Conservation (phyloP, 805 yeast genomes). For the Cyberlindnera veronae region DNA sequence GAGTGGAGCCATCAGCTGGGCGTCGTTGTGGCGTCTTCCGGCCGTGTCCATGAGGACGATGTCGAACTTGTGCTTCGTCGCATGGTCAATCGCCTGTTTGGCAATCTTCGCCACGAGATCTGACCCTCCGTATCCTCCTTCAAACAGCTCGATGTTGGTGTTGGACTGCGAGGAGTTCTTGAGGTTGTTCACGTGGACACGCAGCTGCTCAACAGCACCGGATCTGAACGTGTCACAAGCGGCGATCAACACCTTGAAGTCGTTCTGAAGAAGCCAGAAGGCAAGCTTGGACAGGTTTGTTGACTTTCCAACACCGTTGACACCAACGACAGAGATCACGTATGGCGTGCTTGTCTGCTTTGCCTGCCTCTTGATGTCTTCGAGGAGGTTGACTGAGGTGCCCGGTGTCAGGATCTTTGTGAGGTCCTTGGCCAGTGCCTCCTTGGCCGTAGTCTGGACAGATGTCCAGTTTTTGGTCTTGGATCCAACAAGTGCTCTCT, state of each 20-base stretch:
- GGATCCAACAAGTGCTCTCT: constrained; percentile 64
- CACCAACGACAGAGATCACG: constrained; percentile 97
- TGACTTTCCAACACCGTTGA: constrained; percentile 96
- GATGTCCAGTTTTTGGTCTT: constrained; percentile 73
- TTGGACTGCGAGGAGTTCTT: constrained; percentile 59
- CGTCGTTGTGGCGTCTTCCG: constrained; percentile 94
- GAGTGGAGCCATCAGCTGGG: constrained; percentile 90
- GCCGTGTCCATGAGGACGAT: constrained; percentile 95
- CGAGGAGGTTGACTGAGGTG: constrained; percentile 80
- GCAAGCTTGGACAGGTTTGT: constrained; percentile 93
- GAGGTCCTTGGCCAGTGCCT: constrained; percentile 54
- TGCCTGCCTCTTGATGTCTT: constrained; percentile 52
- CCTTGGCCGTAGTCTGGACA: constrained; percentile 67
- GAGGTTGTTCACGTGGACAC: constrained; percentile 87
- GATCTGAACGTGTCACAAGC: constrained; percentile 98
- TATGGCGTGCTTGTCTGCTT: too few relatives aligned
- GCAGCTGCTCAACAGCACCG: constrained; percentile 97
- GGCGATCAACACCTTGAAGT: constrained; percentile 80
- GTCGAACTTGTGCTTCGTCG: constrained; percentile 65
- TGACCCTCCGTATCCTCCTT: constrained; percentile 97
- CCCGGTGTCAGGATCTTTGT: constrained; percentile 86
- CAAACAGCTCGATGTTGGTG: constrained; percentile 62
- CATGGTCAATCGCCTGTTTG: constrained; percentile 81
- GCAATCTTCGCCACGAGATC: constrained; percentile 91
- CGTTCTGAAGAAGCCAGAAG: constrained; percentile 91